Conservation (phyloP, 129 eudicot genomes). For the Flaveria brownii region DNA sequence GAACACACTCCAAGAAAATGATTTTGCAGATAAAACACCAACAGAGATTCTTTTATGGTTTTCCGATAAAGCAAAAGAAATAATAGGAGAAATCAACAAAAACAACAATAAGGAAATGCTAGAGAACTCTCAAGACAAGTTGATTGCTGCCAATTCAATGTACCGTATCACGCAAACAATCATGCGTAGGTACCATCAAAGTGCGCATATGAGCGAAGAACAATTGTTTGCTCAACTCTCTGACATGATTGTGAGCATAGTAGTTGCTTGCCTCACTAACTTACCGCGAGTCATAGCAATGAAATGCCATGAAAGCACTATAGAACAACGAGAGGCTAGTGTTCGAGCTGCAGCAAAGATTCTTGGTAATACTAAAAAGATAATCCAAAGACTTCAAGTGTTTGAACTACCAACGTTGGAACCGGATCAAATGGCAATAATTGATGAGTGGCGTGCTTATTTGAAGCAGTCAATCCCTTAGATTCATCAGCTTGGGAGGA, state of each 20-base stretch:
- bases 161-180: conserved; percentile 4
- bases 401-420: conserved; percentile 23
- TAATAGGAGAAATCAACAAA: neutral
- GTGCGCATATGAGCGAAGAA: neutral
- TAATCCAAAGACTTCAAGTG: conserved; percentile 14
- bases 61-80: conserved; percentile 8
- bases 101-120: neutral
- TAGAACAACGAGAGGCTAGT: conserved; percentile 16
- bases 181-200: neutral
- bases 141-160: conserved; percentile 20
- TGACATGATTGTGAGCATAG: conserved; percentile 13
- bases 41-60: neutral
- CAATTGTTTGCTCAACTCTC: neutral
- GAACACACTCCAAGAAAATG: neutral
- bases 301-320: conserved; percentile 7
- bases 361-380: conserved; percentile 24
- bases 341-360: conserved; percentile 9
- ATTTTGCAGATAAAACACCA: neutral
- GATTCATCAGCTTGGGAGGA: neutral
- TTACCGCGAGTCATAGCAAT: conserved; percentile 20
- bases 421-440: conserved; percentile 23
- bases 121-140: neutral
- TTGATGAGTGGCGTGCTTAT: conserved; percentile 30
- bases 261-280: conserved; percentile 22
- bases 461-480: conserved; percentile 23